Base-by-base conservation (phyloP, 805 yeast species). In the Kuraishia floccosa region DNA sequence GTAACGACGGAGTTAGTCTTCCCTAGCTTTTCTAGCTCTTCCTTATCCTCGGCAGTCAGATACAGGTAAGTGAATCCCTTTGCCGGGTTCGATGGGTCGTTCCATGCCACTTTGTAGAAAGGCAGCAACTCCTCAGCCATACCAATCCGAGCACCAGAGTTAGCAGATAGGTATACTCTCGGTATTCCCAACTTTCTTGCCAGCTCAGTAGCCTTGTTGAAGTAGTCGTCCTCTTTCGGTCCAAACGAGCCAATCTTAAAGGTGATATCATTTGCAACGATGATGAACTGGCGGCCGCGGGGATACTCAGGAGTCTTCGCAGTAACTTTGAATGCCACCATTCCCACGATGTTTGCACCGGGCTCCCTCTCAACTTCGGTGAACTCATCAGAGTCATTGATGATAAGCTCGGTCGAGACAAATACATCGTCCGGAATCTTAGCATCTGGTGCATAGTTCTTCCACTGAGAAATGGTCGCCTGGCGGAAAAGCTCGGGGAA, bases 101-200 rank as follows among this genome's bases (percentile, higher is more conserved):
- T 81, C 99, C 99, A 91, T 33, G 89, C 85, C 40, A 89, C 95
- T 56, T 82, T 76, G 65, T 75, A 86, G 50, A 72, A 69, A 36
- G 96, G 91, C 34, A 91, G 68, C 39, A 91, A 68, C 58, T 91
- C 99, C 45, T 91, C 97, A 17, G 99, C 98, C 54, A 91, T 74
- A 51, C 98, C 98, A 40, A 91, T 83, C 66, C 99, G 77, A 28
- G 99, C 99, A 68, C 99, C 99, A 37, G 97, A 87, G 71, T 91
- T 91, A 18, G 98, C 99, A 45, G 96, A 84, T 44, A 91, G 66
- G 60, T 91, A 91, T 35, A 91, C 72, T 63, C 99, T 72, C 50
- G 99, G 99, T 44, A 91, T 76, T 37, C 98, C 98, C 41, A 77
- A 68, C 50, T 72, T 66, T 62, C 95, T 74, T 21, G 97, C 96